Evolutionary conservation across 371 early-diverging fungal genomes (phyloP).

Genomic region (Haplosporangium sp.): DNA sequence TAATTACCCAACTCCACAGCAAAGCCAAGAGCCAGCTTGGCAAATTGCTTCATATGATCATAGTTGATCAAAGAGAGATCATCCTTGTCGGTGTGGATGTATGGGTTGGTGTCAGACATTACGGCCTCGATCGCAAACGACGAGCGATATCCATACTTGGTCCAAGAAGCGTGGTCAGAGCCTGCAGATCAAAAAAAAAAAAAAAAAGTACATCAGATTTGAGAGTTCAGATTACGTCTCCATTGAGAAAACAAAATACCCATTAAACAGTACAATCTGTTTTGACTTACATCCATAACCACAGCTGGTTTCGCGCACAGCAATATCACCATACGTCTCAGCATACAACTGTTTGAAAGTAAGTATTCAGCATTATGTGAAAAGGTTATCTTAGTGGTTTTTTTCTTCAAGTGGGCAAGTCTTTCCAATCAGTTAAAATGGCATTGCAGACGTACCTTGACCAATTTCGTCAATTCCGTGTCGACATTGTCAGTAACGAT

Average conservation of each 20-base stretch:
- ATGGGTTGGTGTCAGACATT: slow-evolving; percentile 71
- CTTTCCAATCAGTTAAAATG: too few species aligned
- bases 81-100: slow-evolving; percentile 84
- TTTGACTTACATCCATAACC: slow-evolving; percentile 69
- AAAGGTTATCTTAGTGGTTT: background rate
- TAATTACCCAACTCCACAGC: slow-evolving; percentile 80
- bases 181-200: slow-evolving; percentile 3
- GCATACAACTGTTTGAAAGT: slow-evolving; percentile 26
- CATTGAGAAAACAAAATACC: too few species aligned
- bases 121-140: slow-evolving; percentile 85
- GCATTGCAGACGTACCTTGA: slow-evolving; percentile 44
- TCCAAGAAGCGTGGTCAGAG: slow-evolving; percentile 95
- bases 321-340: slow-evolving; percentile 61
- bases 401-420: background rate
- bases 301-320: slow-evolving; percentile 69
- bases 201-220: too few species aligned
- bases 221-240: too few species aligned
- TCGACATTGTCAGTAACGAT: slow-evolving; percentile 87
- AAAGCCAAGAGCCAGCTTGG: slow-evolving; percentile 85
- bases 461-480: slow-evolving; percentile 71
- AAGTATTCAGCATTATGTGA: background rate
- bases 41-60: slow-evolving; percentile 87
- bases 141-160: slow-evolving; percentile 83
- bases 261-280: too few species aligned
- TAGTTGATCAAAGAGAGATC: slow-evolving; percentile 78